A percentile compares a stretch with the other conserved stretches of the same genome.
These are phyloP conservation scores for Fallopia convolvulus DNA, from an alignment of 148 eudicot genomes.

Conservation along the genomic window DNA sequence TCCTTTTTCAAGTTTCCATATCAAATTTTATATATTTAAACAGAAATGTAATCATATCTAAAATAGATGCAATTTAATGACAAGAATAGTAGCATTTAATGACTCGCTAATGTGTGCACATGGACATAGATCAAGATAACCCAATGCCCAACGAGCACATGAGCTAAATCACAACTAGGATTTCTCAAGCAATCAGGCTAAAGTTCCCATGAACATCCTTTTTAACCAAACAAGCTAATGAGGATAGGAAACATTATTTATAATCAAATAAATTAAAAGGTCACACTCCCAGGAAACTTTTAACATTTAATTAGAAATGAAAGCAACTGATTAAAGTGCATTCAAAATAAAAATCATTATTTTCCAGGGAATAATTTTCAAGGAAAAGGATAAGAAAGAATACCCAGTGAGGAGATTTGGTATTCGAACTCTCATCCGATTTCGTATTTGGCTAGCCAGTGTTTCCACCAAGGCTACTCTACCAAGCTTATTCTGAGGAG, in stretches of 20 bases:
- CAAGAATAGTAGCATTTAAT: no score
- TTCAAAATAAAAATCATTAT: not conserved
- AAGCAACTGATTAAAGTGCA: not conserved
- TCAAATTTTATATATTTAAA: no score
- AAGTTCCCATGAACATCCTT: not conserved
- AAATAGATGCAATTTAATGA: no score
- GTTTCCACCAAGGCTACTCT: conserved; percentile 92
- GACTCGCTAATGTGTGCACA: no score
- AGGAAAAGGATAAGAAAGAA: not conserved
- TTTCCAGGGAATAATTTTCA: not conserved
- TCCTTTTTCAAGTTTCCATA: no score
- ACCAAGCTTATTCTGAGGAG: conserved; percentile 91
- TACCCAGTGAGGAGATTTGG: conserved; percentile 95
- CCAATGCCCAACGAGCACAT: not conserved
- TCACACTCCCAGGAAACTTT: not conserved
- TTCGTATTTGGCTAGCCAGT: conserved; percentile 82
- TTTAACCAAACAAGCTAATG: not conserved
- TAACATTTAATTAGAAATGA: not conserved
- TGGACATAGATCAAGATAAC: no score
- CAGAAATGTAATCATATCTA: no score
- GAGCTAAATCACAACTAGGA: not conserved
- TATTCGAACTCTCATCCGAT: conserved; percentile 80
- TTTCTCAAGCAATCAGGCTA: not conserved
- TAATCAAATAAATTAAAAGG: not conserved
- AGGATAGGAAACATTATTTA: not conserved